Percentiles rank a stretch among this genome's conserved stretches.
Evolutionary conservation across 257 asterid genomes (phyloP).

Genomic region (Thymus quinquecostatus): DNA sequence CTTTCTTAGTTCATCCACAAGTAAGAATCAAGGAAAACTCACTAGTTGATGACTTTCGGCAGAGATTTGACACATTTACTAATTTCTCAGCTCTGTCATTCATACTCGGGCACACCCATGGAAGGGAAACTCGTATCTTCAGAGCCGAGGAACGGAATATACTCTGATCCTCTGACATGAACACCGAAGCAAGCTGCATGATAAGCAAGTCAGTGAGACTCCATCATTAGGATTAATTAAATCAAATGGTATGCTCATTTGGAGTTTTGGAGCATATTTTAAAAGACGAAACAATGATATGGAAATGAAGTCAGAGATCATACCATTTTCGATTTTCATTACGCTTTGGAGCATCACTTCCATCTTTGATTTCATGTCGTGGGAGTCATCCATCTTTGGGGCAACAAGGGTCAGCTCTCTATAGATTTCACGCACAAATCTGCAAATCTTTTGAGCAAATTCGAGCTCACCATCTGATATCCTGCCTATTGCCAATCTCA

Average conservation of each 20-base stretch:
- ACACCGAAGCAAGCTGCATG: conserved; percentile 92
- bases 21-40: conserved; percentile 15
- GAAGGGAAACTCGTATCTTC: conserved; percentile 57
- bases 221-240: conserved; percentile 9
- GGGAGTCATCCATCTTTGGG: conserved; percentile 71
- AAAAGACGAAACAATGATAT: conserved; percentile 19
- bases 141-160: conserved; percentile 74
- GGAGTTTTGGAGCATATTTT: not conserved
- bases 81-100: conserved; percentile 35
- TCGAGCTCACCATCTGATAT: conserved; percentile 94
- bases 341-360: conserved; percentile 96
- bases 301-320: conserved; percentile 13
- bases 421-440: conserved; percentile 82
- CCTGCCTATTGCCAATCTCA: conserved; percentile 95
- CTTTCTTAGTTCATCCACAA: conserved; percentile 1
- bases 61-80: not conserved
- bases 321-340: conserved; percentile 89
- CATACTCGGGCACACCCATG: conserved; percentile 53
- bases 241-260: not conserved
- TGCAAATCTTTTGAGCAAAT: conserved; percentile 80
- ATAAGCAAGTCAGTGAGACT: conserved; percentile 29
- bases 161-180: conserved; percentile 95
- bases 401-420: conserved; percentile 74
- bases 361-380: conserved; percentile 90
- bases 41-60: conserved; percentile 19